Conservation (phyloP, 768 basidiomycete species). For the Filobasidium floriforme region DNA sequence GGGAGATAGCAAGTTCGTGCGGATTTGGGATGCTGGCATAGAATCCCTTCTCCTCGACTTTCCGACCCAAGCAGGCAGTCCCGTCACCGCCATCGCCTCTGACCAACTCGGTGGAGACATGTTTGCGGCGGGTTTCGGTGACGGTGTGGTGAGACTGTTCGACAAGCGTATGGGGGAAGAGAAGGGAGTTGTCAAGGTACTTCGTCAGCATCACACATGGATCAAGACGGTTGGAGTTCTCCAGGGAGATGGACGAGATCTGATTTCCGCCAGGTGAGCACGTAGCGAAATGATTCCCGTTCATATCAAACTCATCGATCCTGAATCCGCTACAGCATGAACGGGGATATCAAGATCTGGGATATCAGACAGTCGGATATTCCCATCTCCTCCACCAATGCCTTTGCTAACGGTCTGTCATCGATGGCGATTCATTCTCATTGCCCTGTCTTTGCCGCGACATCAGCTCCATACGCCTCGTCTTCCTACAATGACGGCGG, state of each 20-base stretch:
- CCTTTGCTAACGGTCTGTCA: constrained; percentile 65
- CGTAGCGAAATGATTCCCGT: neutral
- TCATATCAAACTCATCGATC: neutral
- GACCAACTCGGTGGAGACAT: constrained; percentile 63
- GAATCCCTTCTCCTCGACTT: constrained; percentile 68
- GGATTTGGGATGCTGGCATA: constrained; percentile 90
- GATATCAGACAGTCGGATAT: constrained; percentile 64
- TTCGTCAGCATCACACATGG: constrained; percentile 73
- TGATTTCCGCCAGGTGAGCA: constrained; percentile 76
- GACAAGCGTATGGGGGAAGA: constrained; percentile 81
- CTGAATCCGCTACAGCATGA: constrained; percentile 55
- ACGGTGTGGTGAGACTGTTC: constrained; percentile 80
- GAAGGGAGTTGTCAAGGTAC: constrained; percentile 71
- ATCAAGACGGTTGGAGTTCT: constrained; percentile 85
- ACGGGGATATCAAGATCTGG: constrained; percentile 86
- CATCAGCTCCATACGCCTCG: constrained; percentile 18
- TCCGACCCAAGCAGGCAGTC: constrained; percentile 80
- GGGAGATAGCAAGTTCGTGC: constrained; percentile 79
- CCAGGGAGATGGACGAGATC: constrained; percentile 58
- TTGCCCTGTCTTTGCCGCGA: constrained; percentile 69
- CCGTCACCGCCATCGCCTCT: constrained; percentile 74
- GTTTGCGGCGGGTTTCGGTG: constrained; percentile 85
- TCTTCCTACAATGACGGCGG: constrained; percentile 10
- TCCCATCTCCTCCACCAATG: constrained; percentile 58
- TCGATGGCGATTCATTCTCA: constrained; percentile 80